Evolutionary conservation across 2,329 filamentous ascomycete species (phyloP).

Genomic region (Neonectria hederae): DNA sequence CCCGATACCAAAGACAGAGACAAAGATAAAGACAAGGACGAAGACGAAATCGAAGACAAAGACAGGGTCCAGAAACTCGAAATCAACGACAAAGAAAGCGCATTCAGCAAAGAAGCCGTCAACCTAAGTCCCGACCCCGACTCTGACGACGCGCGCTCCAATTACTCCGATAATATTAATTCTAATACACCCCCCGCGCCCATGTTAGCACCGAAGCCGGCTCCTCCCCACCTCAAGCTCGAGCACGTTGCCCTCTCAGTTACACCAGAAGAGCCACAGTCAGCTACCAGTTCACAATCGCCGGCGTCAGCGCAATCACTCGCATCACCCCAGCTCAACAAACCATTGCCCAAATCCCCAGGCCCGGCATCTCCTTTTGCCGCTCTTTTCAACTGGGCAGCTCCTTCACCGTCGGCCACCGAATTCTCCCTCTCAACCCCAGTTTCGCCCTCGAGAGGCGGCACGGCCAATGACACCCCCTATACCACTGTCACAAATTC

Average conservation of each 20-base stretch:
- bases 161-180: slow-evolving; percentile 49
- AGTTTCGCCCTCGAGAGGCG: slow-evolving; percentile 54
- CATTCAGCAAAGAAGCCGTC: slow-evolving; percentile 9
- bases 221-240: slow-evolving; percentile 63
- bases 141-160: slow-evolving; percentile 41
- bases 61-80: slow-evolving; percentile 25
- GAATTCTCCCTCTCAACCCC: slow-evolving; percentile 65
- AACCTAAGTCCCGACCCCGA: slow-evolving; percentile 24
- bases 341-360: slow-evolving; percentile 65
- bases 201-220: slow-evolving; percentile 59
- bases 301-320: slow-evolving; percentile 42
- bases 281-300: slow-evolving; percentile 38
- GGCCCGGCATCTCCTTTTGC: slow-evolving; percentile 57
- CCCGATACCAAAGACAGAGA: slow-evolving; percentile 36
- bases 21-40: slow-evolving; percentile 32
- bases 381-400: slow-evolving; percentile 63
- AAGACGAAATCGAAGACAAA: slow-evolving; percentile 32
- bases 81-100: slow-evolving; percentile 37
- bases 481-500: slow-evolving; percentile 39
- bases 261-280: slow-evolving; percentile 39
- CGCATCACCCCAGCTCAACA: slow-evolving; percentile 57
- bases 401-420: slow-evolving; percentile 57
- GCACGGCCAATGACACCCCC: slow-evolving; percentile 46
- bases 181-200: slow-evolving; percentile 54
- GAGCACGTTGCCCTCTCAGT: slow-evolving; percentile 51